Base-by-base conservation (phyloP, 2,329 filamentous ascomycete species). In the Bretziella fagacearum region DNA sequence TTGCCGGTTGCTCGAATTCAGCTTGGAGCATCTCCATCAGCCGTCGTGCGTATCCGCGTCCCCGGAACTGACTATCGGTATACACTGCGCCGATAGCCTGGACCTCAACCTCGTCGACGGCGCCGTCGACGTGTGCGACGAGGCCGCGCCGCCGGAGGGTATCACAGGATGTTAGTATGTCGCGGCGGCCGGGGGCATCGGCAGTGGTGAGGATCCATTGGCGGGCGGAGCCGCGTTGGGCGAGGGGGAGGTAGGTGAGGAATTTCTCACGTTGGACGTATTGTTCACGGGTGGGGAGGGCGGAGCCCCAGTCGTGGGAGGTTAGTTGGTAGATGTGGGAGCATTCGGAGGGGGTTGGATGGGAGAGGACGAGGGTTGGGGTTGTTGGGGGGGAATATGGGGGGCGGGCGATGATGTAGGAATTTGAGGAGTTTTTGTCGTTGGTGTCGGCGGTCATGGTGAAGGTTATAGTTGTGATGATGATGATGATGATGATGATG, bases 1-100 rank as follows among this genome's bases (percentile, higher is more conserved):
- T 54, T 30, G 1, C 46, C 46, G 11, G 53, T 53, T 44, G 36
- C 17, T 36, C 47, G 20, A 44, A 42, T 17, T 47, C 40, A 11
- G 27, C 15, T 27, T 41, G 32, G n/a, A 49, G 43, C 54, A 87
- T 77, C 35, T 61, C 60, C 60, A 87, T 72, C 79, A 91, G 87
- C 47, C 79, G 70, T 48, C 71, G 73, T 1, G 84, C 85, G 62
- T 94, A 94, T 17, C 84, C 81, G 53, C 70, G 71, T 3, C 81
- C 78, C 49, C 84, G 65, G 59, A 75, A 75, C 55, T 74, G 66
- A 0, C 74, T 70, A 33, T 76, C 71, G 3, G 79, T 85, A 59
- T 79, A 91, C n/a, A 93, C 85, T 51, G 79, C 84, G 11, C 78
- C 83, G 48, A 93, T 72, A 4, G 81, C 85, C 62, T 93, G 79